Evolutionary conservation across 1,139 yeast genomes (phyloP).

Genomic region (Kodamaea plutei): DNA sequence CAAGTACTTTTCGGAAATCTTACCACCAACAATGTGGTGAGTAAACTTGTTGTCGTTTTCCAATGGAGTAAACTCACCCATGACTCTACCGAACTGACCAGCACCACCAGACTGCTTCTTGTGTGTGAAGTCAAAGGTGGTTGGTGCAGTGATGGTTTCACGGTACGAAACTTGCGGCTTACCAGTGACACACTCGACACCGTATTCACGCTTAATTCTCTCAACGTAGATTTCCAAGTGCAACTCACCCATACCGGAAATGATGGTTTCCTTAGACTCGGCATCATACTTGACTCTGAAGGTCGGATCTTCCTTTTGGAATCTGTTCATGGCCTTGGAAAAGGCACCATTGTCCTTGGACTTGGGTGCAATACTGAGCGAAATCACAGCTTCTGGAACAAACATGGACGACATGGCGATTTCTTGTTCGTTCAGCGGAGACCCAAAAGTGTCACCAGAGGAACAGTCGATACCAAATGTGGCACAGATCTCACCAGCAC

Average conservation of each 20-base stretch:
- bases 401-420: conserved; percentile 96
- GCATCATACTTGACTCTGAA: conserved; percentile 87
- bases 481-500: conserved; percentile 99
- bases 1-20: conserved; percentile 90
- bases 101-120: conserved; percentile 99
- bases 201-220: conserved; percentile 96
- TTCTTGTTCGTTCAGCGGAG: conserved; percentile 60
- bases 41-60: conserved; percentile 71
- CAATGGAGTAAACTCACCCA: conserved; percentile 72
- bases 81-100: conserved; percentile 97
- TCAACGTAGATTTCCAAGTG: conserved; percentile 96
- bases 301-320: conserved; percentile 98
- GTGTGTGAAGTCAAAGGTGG: conserved; percentile 90
- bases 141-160: conserved; percentile 75
- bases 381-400: conserved; percentile 97
- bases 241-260: conserved; percentile 98
- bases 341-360: conserved; percentile 80
- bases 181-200: conserved; percentile 93
- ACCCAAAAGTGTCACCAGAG: conserved; percentile 95
- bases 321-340: conserved; percentile 93
- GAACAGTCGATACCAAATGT: conserved; percentile 99
- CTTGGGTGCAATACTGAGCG: conserved; percentile 85
- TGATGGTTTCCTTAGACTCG: conserved; percentile 92
- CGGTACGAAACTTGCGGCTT: conserved; percentile 98
- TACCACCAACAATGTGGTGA: conserved; percentile 93